Evolutionary conservation across 2,329 filamentous ascomycete genomes (phyloP).

Genomic region (Aurifilum marmelostoma): DNA sequence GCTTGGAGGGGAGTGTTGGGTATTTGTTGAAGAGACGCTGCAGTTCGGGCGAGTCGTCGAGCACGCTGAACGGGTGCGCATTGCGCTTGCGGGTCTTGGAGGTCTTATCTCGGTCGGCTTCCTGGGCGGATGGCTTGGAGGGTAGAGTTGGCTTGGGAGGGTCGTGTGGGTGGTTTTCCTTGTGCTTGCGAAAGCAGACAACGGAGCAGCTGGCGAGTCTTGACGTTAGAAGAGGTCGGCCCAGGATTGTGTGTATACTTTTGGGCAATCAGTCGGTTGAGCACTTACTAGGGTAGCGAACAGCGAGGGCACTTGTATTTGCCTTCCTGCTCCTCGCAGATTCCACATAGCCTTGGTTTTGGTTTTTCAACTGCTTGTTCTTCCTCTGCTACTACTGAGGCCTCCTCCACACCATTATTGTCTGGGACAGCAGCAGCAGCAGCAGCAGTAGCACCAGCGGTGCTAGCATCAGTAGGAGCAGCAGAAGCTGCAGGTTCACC

Average conservation of each 20-base stretch:
- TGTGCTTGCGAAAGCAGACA: conserved; percentile 48
- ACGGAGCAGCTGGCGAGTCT: conserved; percentile 59
- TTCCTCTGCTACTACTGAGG: conserved; percentile 14
- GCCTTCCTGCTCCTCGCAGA: conserved; percentile 54
- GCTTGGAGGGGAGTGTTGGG: conserved; percentile 51
- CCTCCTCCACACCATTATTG: conserved; percentile 6
- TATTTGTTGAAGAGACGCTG: conserved; percentile 56
- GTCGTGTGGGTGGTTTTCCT: conserved; percentile 37
- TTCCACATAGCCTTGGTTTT: conserved; percentile 51
- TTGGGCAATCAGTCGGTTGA: conserved; percentile 14
- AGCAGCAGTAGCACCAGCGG: neutral
- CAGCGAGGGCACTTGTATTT: conserved; percentile 70
- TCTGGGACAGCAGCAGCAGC: neutral
- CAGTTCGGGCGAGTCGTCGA: conserved; percentile 56
- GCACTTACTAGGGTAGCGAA: conserved; percentile 58
- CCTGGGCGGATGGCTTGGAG: conserved; percentile 25
- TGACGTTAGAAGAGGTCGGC: conserved; percentile 14
- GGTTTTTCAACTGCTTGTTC: conserved; percentile 26
- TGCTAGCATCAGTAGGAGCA: neutral
- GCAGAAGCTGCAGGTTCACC: neutral
- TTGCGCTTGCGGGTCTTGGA: conserved; percentile 23
- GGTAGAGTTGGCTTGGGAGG: conserved; percentile 26
- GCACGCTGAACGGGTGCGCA: conserved; percentile 52
- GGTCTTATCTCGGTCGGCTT: conserved; percentile 26
- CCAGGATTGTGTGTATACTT: conserved; percentile 46